Base-by-base conservation (phyloP, 2,329 filamentous ascomycete genomes). In the Epichloe brachyelytri region DNA sequence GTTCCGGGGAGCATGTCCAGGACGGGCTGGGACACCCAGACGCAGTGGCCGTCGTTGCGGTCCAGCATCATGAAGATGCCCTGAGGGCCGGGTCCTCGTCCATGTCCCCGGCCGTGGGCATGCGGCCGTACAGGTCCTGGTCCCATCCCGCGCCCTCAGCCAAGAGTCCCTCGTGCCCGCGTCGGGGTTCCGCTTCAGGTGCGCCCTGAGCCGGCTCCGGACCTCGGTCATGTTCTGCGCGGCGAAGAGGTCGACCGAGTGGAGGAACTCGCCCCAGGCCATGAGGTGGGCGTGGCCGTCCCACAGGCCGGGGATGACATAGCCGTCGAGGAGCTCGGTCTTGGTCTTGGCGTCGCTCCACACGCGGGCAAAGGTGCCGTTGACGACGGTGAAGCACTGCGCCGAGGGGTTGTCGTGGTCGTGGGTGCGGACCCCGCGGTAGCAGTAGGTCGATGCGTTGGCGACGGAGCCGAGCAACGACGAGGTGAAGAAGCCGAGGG, bases 141-240 rank as follows among this genome's bases (percentile, higher is more conserved):
- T 86, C 83, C 83, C 83, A 87, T 1, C 83, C 83, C 14, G 83
- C 72, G 0, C 83, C 83, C 82, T 70, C 44, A 85, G 65, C 83
- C 83, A 86, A 50, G 79, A 72, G 6, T 73, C 66, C 36, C 66
- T 68, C 0, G 71, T 71, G 1, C 82, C 82, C 10, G 71, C 71
- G 0, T 67, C 72, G 0, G 75, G 71, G 55, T 82, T 72, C 4
- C 60, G 57, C 0, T 58, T 61, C 22, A 80, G 62, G 54, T 84
- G 85, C 1, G 61, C 59, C 8, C 68, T 68, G 39, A 86, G 65
- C 5, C 80, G 71, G 6, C 58, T 51, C 30, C 74, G 70, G 4
- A 82, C 75, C 30, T 84, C 77, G 0, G 71, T 68, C 54, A 81
- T 68, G 5, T 75, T 76, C n/a, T 65, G 54, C 0, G 76, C 68